Evolutionary conservation across 2,329 filamentous ascomycete genomes (phyloP).

Genomic region (Exophiala sp.): DNA sequence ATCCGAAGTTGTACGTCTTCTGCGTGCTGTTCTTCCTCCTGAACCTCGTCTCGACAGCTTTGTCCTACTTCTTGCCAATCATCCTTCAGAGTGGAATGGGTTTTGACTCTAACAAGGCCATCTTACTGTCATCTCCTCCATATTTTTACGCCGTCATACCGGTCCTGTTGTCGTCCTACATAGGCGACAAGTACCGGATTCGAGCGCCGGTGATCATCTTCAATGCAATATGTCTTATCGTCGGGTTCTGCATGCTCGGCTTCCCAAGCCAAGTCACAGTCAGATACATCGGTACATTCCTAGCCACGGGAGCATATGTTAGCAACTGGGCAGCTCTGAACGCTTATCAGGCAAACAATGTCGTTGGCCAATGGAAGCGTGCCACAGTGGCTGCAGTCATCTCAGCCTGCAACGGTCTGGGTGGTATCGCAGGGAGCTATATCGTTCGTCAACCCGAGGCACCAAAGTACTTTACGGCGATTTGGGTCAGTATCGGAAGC

Average conservation of each 20-base stretch:
- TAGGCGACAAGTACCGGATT: conserved; percentile 59
- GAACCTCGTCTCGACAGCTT: conserved; percentile 62
- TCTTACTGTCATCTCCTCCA: conserved; percentile 63
- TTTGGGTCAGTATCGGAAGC: conserved; percentile 63
- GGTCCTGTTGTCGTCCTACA: conserved; percentile 58
- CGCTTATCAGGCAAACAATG: conserved; percentile 61
- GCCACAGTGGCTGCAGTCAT: conserved; percentile 58
- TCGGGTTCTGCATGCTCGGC: conserved; percentile 64
- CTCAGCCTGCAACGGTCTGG: conserved; percentile 60
- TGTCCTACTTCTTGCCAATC: conserved; percentile 64
- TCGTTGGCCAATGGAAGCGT: conserved; percentile 63
- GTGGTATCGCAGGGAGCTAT: conserved; percentile 63
- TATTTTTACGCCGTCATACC: conserved; percentile 66
- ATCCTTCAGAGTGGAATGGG: conserved; percentile 54
- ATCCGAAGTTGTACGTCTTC: conserved; percentile 24
- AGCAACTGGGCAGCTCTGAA: conserved; percentile 67
- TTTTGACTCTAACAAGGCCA: conserved; percentile 51
- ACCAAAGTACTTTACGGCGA: conserved; percentile 61
- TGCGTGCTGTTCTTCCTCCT: conserved; percentile 56
- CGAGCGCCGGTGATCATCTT: conserved; percentile 63
- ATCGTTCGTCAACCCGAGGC: conserved; percentile 61
- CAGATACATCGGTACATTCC: conserved; percentile 62
- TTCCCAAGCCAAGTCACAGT: conserved; percentile 57
- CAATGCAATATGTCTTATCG: conserved; percentile 60
- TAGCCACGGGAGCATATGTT: conserved; percentile 66